Conservation (phyloP, 2,329 filamentous ascomycete species). For the Didymella segeticola region DNA sequence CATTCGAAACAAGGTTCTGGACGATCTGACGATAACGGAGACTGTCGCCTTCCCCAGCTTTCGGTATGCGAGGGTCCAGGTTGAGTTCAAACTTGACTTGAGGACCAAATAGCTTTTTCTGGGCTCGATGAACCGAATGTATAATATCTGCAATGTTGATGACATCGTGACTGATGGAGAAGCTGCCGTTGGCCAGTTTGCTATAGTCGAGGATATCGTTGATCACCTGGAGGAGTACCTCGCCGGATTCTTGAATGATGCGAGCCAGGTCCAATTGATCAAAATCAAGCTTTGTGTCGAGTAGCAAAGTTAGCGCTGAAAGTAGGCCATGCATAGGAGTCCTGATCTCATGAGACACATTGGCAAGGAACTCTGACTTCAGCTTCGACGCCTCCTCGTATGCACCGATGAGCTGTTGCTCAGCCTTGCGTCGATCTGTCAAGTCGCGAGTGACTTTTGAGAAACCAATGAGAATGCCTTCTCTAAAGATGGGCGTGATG, state of each 20-base stretch:
- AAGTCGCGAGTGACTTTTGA: conserved; percentile 66
- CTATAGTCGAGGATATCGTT: conserved; percentile 73
- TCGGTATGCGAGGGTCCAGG: conserved; percentile 57
- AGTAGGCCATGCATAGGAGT: conserved; percentile 70
- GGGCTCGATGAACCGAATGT: conserved; percentile 59
- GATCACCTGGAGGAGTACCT: conserved; percentile 66
- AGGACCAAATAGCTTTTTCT: conserved; percentile 55
- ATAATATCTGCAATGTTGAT: conserved; percentile 58
- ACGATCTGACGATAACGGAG: conserved; percentile 67
- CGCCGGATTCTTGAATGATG: conserved; percentile 66
- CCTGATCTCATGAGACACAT: conserved; percentile 70
- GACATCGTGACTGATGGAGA: conserved; percentile 62
- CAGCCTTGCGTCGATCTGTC: conserved; percentile 62
- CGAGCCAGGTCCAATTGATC: conserved; percentile 64
- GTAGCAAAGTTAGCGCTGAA: conserved; percentile 64
- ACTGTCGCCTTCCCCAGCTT: conserved; percentile 62
- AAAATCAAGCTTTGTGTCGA: conserved; percentile 60
- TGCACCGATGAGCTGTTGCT: conserved; percentile 62
- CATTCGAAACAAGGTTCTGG: conserved; percentile 68
- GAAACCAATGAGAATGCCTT: conserved; percentile 62
- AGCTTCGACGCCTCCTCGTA: conserved; percentile 69
- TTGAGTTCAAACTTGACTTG: conserved; percentile 56
- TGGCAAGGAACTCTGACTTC: conserved; percentile 67
- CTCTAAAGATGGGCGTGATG: conserved; percentile 63
- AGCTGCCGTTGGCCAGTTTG: conserved; percentile 66